A percentile compares a stretch with the other conserved stretches of the same genome.
Evolutionary conservation across 305 asterid genomes (phyloP).

Genomic region (Fraxinus velutina): DNA sequence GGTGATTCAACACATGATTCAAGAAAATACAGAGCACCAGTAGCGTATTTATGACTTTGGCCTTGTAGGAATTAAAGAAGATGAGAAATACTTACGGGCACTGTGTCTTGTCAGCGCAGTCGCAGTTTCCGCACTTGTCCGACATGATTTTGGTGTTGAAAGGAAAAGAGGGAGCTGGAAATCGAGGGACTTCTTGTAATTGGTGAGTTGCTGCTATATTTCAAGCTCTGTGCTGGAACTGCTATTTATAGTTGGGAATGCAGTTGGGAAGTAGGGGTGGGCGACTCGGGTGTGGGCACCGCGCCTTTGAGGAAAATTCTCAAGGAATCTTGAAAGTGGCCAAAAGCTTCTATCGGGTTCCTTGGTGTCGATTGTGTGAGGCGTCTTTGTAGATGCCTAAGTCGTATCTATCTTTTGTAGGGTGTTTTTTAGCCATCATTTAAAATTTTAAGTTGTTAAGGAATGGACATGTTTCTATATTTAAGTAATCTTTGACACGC

Average conservation of each 20-base stretch:
- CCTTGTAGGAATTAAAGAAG: neutral
- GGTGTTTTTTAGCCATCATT: neutral
- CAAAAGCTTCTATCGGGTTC: neutral
- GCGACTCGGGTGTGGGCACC: neutral
- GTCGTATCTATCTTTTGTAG: neutral
- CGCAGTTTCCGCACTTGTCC: slow-evolving; percentile 53
- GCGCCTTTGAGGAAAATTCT: neutral
- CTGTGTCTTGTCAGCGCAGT: slow-evolving; percentile 48
- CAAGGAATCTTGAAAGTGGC: slow-evolving; percentile 22
- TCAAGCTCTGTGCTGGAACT: slow-evolving; percentile 13
- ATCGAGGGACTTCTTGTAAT: neutral
- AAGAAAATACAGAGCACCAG: neutral
- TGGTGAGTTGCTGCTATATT: slow-evolving; percentile 21
- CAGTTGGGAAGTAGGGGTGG: neutral
- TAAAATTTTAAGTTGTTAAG: neutral
- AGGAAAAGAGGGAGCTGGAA: neutral
- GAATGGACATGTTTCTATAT: neutral
- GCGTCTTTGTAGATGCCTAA: neutral
- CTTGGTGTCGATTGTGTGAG: neutral
- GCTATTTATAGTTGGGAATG: slow-evolving; percentile 48
- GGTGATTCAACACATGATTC: neutral
- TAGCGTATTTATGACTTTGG: neutral
- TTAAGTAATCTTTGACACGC: neutral
- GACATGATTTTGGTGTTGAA: slow-evolving; percentile 36
- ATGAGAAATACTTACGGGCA: slow-evolving; percentile 43